Base-by-base conservation (phyloP, 768 basidiomycete species). In the Boletus subcaerulescens region DNA sequence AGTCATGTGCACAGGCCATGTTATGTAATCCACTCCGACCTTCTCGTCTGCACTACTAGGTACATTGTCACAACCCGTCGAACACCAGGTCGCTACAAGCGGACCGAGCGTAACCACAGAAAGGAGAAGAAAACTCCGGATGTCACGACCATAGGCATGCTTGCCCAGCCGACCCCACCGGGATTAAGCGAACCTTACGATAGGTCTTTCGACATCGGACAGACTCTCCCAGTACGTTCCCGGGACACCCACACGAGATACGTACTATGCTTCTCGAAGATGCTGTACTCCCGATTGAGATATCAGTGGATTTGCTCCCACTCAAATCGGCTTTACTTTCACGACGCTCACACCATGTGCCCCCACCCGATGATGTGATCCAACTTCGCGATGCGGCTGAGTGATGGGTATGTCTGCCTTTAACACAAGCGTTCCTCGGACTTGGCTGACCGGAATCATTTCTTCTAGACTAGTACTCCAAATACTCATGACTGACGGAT, bases 191-290 rank as follows among this genome's bases (percentile, higher is more conserved):
- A 29, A 48, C n/a, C 47, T 26, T 36, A 31, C 45, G 18, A 32
- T 24, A 10, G n/a, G 11, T 12, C n/a, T 41, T 47, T 35, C 17
- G 9, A 45, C 22, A 38, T 36, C 15, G 39, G 39, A 6, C 29
- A 36, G 46, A 12, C 14, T 18, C 41, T 29, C 40, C 38, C 36
- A 22, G 32, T 46, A 42, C 43, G n/a, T 38, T 33, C 14, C 31
- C 32, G 26, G 40, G 18, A 55, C 38, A 31, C 40, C 31, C 32
- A 26, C 36, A 20, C 47, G 13, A 10, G 47, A 50, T 48, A 57
- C 45, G 26, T 33, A 39, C 24, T 3, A 1, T 38, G 24, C 53
- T 58, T 55, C 62, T 11, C 48, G 62, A 61, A 61, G 59, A 47
- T 42, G 31, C 1, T 15, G 22, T 20, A 20, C 26, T 7, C 50